phyloP scores from a whole-genome alignment of 2,329 filamentous ascomycete species.

The Epichloe coenophiala region DNA sequence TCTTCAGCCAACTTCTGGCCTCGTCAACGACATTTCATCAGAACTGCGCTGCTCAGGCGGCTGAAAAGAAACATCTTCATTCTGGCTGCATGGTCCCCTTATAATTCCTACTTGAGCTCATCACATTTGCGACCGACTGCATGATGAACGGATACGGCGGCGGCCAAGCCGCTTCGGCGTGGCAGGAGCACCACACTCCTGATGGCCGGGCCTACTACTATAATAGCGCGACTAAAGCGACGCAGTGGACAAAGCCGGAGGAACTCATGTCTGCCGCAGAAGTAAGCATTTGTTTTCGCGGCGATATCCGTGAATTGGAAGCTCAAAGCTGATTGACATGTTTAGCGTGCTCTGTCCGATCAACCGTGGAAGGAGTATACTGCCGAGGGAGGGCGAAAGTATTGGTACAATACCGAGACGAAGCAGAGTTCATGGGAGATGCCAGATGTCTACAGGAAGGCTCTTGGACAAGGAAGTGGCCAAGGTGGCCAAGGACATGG shows the following conservation, averaged over 20 bases:
- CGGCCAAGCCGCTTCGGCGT: conserved; percentile 39
- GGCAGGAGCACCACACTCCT: conserved; percentile 69
- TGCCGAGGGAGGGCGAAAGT: conserved; percentile 73
- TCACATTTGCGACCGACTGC: conserved; percentile 1
- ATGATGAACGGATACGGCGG: conserved; percentile 46
- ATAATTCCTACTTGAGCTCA: not conserved
- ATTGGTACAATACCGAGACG: conserved; percentile 90
- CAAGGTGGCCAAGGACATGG: conserved; percentile 14
- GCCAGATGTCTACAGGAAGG: conserved; percentile 68
- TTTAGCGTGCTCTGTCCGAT: conserved; percentile 61
- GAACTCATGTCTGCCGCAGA: conserved; percentile 76
- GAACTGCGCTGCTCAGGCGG: not conserved
- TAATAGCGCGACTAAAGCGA: conserved; percentile 72
- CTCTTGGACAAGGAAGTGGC: conserved; percentile 35
- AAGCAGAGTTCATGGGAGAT: conserved; percentile 93
- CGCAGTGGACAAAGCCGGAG: conserved; percentile 88
- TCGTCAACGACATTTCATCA: not conserved
- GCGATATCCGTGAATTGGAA: not conserved
- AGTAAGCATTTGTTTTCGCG: conserved; percentile 32
- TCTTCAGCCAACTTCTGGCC: not conserved
- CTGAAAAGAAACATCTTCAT: not conserved
- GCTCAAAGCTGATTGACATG: not conserved
- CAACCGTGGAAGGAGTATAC: conserved; percentile 92
- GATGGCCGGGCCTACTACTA: conserved; percentile 88
- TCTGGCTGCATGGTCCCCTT: not conserved